Percentiles rank a stretch among this genome's conserved stretches.
Conservation (phyloP, 2,329 filamentous ascomycete genomes). For the Xylariaceae sp. region DNA sequence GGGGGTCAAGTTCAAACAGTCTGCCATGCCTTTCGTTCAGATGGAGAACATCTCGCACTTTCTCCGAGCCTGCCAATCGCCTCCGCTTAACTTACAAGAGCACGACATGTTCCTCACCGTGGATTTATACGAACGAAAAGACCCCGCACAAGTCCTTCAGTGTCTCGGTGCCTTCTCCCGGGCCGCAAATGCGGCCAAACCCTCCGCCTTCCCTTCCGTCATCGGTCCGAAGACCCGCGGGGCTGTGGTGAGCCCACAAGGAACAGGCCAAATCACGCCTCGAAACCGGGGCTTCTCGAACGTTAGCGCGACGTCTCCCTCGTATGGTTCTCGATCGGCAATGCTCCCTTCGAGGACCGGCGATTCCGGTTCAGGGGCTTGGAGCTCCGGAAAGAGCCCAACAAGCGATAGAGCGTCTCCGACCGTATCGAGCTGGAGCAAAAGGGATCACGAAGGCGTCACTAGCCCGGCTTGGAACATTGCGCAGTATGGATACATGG, state of each 20-base stretch:
- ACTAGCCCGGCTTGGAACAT: constrained; percentile 97
- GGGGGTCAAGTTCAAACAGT: constrained; percentile 83
- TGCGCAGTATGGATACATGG: constrained; percentile 97
- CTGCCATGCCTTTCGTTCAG: constrained; percentile 94
- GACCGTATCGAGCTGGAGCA: constrained; percentile 82
- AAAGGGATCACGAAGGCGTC: constrained; percentile 68
- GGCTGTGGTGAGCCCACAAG: constrained; percentile 56
- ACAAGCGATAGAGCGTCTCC: constrained; percentile 49
- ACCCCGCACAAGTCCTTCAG: constrained; percentile 91
- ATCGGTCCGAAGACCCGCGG: constrained; percentile 68
- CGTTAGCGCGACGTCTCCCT: constrained; percentile 54
- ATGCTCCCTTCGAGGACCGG: constrained; percentile 47
- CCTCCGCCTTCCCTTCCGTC: constrained; percentile 64
- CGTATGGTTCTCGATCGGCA: constrained; percentile 37
- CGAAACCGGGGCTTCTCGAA: constrained; percentile 45
- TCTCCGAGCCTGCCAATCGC: constrained; percentile 76
- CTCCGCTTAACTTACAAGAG: constrained; percentile 79
- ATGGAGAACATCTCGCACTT: constrained; percentile 99
- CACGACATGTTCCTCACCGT: constrained; percentile 97
- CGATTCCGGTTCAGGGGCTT: constrained; percentile 49
- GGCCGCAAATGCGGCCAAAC: constrained; percentile 69
- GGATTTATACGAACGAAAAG: constrained; percentile 91
- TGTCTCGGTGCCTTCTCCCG: constrained; percentile 89
- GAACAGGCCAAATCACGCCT: constrained; percentile 52
- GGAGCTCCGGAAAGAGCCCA: constrained; percentile 60